Conservation (phyloP, 1,139 yeast species). For the Kurtzmaniella quercitrusa region DNA sequence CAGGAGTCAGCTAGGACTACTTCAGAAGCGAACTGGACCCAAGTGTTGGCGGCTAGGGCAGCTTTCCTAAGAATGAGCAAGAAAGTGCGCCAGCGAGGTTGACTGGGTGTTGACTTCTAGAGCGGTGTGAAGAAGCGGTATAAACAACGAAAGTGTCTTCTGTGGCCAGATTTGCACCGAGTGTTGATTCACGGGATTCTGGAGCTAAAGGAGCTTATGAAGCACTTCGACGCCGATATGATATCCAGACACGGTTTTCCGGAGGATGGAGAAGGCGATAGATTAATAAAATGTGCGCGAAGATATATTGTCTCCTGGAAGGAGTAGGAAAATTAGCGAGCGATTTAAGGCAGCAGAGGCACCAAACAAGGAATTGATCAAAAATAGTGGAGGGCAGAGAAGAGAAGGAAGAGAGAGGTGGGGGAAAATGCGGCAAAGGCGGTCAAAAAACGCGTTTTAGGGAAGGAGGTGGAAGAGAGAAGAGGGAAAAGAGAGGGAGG, state of each 20-base stretch:
- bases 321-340: too few species aligned
- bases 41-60: not conserved
- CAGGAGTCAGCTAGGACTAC: too few species aligned
- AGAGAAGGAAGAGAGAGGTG: not conserved
- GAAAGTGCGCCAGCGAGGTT: not conserved
- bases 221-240: not conserved
- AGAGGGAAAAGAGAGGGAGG: too few species aligned
- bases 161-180: not conserved
- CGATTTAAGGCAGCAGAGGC: too few species aligned
- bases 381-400: too few species aligned
- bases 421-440: not conserved
- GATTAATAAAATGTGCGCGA: not conserved
- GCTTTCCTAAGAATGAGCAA: not conserved
- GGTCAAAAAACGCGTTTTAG: too few species aligned
- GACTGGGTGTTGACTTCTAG: too few species aligned
- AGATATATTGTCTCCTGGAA: not conserved
- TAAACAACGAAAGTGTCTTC: not conserved
- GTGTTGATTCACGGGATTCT: not conserved
- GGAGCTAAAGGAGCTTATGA: not conserved
- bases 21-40: too few species aligned
- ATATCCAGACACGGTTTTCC: not conserved
- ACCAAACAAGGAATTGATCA: too few species aligned
- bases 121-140: too few species aligned
- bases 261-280: not conserved
- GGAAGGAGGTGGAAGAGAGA: too few species aligned